Base-by-base conservation (phyloP, 2,329 filamentous ascomycete species). In the Helotiales sp. region DNA sequence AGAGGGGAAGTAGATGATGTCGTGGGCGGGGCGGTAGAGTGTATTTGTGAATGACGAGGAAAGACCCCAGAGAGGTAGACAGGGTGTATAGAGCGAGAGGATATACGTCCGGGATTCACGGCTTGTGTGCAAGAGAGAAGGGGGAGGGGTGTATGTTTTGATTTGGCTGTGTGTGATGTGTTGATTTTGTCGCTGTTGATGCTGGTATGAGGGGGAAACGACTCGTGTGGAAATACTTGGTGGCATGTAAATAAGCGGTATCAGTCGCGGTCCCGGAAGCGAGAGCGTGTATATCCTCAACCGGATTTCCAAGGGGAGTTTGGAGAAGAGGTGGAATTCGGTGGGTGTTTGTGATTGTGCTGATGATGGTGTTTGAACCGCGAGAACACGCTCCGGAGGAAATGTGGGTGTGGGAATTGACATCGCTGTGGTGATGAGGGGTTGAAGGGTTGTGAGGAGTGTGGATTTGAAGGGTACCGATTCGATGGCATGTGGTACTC, bases 281-380 rank as follows among this genome's bases (percentile, higher is more conserved):
- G 66, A 66, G 64, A 67, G 32, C 6, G 60, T 49, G 60, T 69
- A 73, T n/a, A 74, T 74, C 40, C 63, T 70, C 22, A 63, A 49
- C 8, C 72, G 69, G 28, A 74, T 60, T 65, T 74, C 72, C 8
- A 63, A 32, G 4, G 72, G 73, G 2, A 74, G 67, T n/a, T 49
- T 60, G 28, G 70, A 47, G 60, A 74, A 73, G 45, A 62, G 60
- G 22, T 50, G 50, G 43, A 73, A 71, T 28, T 37, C 17, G 8
- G 15, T 28, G 8, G 32, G 62, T 28, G 54, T 20, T 30, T 58
- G 26, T 52, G 22, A 6, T 32, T 26, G 50, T 22, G 32, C 28
- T 57, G 20, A n/a, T 55, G 26, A 2, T n/a, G 20, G 34, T 45
- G n/a, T 8, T 61, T 17, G 8, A 17, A 5, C n/a, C n/a, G n/a